Percentiles rank a stretch among this genome's conserved stretches.
Evolutionary conservation across 164 flowering plant genomes (phyloP).

Genomic region (Chimonanthus salicifolius): DNA sequence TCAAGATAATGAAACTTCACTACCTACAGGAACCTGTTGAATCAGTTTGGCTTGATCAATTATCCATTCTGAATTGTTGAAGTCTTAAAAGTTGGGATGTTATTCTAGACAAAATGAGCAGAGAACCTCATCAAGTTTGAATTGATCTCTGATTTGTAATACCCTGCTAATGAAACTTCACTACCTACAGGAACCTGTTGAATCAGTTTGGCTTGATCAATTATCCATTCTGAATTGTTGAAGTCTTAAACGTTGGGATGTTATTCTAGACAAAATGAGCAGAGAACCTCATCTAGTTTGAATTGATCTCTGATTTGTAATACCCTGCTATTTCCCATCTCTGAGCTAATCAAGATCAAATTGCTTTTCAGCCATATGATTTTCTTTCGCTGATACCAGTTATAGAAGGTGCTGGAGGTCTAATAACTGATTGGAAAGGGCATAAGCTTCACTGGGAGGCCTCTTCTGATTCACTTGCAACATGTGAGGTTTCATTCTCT

Average conservation of each 20-base stretch:
- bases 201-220: not conserved
- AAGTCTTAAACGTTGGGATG: not conserved
- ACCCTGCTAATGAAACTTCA: no score
- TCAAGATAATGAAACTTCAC: no score
- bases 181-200: not conserved
- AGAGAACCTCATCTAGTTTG: not conserved
- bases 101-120: not conserved
- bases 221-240: not conserved
- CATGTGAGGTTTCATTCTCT: constrained; percentile 40
- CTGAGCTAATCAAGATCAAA: not conserved
- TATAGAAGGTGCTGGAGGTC: constrained; percentile 93
- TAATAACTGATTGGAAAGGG: constrained; percentile 92
- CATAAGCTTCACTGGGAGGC: constrained; percentile 70
- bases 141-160: no score
- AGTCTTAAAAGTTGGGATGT: not conserved
- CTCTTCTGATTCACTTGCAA: constrained; percentile 52
- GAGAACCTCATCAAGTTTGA: not conserved
- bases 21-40: not conserved
- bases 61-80: not conserved
- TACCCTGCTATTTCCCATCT: not conserved
- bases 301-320: no score
- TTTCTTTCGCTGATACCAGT: constrained; percentile 86
- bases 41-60: not conserved
- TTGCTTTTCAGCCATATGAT: constrained; percentile 75
- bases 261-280: not conserved